A percentile compares a stretch with the other conserved stretches of the same genome.
Conservation (phyloP, 202 grass and related monocot genomes). For the Dendrocalamus latiflorus region DNA sequence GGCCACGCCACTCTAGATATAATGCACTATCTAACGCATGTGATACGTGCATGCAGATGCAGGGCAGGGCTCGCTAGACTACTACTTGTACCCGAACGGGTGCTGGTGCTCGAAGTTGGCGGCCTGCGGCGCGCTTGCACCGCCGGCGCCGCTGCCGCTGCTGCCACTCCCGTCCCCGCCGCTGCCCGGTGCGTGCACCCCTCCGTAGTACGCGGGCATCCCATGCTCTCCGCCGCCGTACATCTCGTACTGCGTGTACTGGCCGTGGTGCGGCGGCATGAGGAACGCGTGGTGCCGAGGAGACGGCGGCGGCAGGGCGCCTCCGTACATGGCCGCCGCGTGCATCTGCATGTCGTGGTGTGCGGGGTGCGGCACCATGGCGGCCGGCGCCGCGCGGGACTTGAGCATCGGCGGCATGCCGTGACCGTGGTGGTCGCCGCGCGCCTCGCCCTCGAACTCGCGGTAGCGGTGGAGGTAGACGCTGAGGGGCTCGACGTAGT, state of each 20-base stretch:
- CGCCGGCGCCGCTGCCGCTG: conserved; percentile 2
- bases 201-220: conserved; percentile 42
- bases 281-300: conserved; percentile 3
- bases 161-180: neutral
- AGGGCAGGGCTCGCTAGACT: neutral
- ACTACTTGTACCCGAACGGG: conserved; percentile 47
- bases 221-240: conserved; percentile 39
- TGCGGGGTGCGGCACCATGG: conserved; percentile 9
- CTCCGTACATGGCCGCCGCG: conserved; percentile 30
- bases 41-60: neutral
- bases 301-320: neutral
- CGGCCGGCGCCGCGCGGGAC: neutral
- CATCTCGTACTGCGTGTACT: conserved; percentile 33
- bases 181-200: conserved; percentile 15
- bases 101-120: conserved; percentile 36
- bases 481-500: conserved; percentile 81
- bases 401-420: neutral
- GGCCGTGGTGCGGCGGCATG: conserved; percentile 18
- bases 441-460: conserved; percentile 79
- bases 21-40: neutral
- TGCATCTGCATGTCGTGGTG: conserved; percentile 50
- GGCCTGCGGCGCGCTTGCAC: conserved; percentile 12
- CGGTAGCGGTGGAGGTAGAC: conserved; percentile 79
- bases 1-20: too few relatives aligned
- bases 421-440: conserved; percentile 18